These are phyloP conservation scores for Rhizomucor pusillus DNA, from an alignment of 371 early-diverging fungal genomes.

Conservation along the genomic window DNA sequence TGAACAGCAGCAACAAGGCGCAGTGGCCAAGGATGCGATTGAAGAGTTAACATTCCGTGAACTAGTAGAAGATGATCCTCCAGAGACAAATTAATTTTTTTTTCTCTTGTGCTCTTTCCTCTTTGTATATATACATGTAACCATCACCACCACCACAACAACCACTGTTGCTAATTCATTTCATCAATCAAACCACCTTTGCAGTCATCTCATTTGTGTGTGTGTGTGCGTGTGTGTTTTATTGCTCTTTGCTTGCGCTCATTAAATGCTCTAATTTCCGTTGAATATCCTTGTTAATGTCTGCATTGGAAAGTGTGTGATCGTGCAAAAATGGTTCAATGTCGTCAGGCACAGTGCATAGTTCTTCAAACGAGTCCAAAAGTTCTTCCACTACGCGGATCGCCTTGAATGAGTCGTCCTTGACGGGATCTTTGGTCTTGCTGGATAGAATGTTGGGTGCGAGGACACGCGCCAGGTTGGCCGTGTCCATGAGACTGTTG, in stretches of 20 bases:
- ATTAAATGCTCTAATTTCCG: constrained; percentile 43
- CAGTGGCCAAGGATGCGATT: constrained; percentile 14
- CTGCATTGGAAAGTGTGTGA: constrained; percentile 25
- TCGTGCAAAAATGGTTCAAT: constrained; percentile 42
- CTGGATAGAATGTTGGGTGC: constrained; percentile 91
- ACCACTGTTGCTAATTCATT: too few species aligned
- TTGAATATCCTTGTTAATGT: constrained; percentile 42
- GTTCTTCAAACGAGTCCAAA: constrained; percentile 69
- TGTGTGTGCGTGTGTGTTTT: constrained; percentile 7
- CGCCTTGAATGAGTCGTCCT: constrained; percentile 72
- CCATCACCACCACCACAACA: too few species aligned
- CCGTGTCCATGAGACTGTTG: constrained; percentile 93
- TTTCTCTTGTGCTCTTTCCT: too few species aligned
- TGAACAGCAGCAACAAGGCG: constrained; percentile 8
- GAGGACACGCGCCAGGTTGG: constrained; percentile 91
- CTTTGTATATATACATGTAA: too few species aligned
- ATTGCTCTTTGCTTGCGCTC: constrained; percentile 10
- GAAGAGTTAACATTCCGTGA: constrained; percentile 18
- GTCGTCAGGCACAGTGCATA: constrained; percentile 67
- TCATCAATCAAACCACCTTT: too few species aligned
- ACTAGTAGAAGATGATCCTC: constrained; percentile 7
- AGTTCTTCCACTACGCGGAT: constrained; percentile 76
- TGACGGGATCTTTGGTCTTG: constrained; percentile 77
- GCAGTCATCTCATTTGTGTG: too few species aligned
- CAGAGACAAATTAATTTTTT: too few species aligned